Evolutionary conservation across 371 early-diverging fungal genomes (phyloP), one percentile per base, ranked within the genome.

Genomic region (Batrachochytrium dendrobatidis): DNA sequence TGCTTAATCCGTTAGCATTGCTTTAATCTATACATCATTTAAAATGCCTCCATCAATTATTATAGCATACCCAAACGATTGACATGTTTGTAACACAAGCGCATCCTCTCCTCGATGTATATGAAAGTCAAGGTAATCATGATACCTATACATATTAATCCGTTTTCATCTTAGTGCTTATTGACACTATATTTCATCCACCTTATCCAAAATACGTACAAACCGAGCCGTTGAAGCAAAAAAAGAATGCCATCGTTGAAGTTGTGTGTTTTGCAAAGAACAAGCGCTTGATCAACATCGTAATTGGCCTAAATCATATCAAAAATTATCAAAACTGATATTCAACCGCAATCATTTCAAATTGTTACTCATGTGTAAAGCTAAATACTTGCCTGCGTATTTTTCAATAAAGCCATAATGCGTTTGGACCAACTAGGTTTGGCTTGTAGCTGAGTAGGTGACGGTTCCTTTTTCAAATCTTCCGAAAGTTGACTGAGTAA

Each of bases 281-380:
- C 86, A 34, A 94, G 69, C 0, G 93, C 92, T 32, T 94, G 91
- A 62, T 94, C 91, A 50, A 85, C 79, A 72, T 96, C 95, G 64
- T 92, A 91, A 1, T 73, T 73, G 2, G 90, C 73, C n/a, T n/a
- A n/a, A n/a, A 67, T 68, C 34, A 29, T 32, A 29, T 39, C 7
- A 34, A 22, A 28, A 8, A 32, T 30, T 26, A 39, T n/a, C 50
- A 54, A 33, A 35, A 34, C 10, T 39, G 22, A 22, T 49, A n/a
- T 28, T n/a, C 18, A 45, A 26, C 29, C 12, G 29, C 1, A 20
- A 17, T 44, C 24, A 24, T n/a, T 8, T 30, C 34, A 5, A 25
- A 60, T 17, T 50, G 1, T 0, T 1, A 20, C 8, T 28, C 7
- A 10, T 31, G 55, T 17, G 17, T 29, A 45, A 52, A 26, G 5